These are phyloP conservation scores for Venturia effusa DNA, from an alignment of 2,329 filamentous ascomycete species.

Conservation along the genomic window DNA sequence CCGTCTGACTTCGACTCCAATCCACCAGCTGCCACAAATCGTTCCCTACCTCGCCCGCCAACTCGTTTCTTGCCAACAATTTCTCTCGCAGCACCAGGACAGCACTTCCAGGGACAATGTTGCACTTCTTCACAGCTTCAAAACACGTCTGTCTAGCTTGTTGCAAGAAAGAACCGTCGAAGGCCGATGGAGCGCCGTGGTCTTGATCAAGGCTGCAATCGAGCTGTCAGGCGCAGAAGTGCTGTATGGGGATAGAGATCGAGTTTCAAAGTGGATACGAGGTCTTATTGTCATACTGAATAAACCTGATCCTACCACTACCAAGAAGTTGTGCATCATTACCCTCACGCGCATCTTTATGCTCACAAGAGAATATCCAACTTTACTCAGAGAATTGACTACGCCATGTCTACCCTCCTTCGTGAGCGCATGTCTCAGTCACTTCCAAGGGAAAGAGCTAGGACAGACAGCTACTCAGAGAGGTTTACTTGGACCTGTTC, in stretches of 20 bases:
- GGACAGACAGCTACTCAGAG: slow-evolving; percentile 15
- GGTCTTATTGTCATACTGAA: slow-evolving; percentile 65
- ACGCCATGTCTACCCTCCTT: slow-evolving; percentile 71
- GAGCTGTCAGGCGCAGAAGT: slow-evolving; percentile 80
- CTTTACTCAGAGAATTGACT: slow-evolving; percentile 75
- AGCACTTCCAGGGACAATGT: slow-evolving; percentile 50
- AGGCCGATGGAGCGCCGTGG: slow-evolving; percentile 66
- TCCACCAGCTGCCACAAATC: slow-evolving; percentile 62
- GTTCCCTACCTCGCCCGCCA: slow-evolving; percentile 55
- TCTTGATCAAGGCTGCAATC: slow-evolving; percentile 68
- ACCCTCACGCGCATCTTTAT: slow-evolving; percentile 75
- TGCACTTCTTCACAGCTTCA: slow-evolving; percentile 70
- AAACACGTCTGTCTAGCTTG: slow-evolving; percentile 65
- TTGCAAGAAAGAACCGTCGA: slow-evolving; percentile 65
- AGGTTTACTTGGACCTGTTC: slow-evolving; percentile 32
- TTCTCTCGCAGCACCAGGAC: slow-evolving; percentile 51
- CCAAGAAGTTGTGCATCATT: slow-evolving; percentile 67
- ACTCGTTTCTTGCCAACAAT: slow-evolving; percentile 41
- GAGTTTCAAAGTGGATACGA: slow-evolving; percentile 52
- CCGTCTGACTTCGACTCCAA: slow-evolving; percentile 59
- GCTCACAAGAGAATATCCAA: slow-evolving; percentile 71
- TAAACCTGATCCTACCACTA: slow-evolving; percentile 58
- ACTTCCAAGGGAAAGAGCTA: slow-evolving; percentile 35
- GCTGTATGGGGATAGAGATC: slow-evolving; percentile 54
- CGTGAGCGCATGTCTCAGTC: slow-evolving; percentile 59